These are phyloP conservation scores for Lachnellula suecica DNA, from an alignment of 2,329 filamentous ascomycete species.

Conservation along the genomic window DNA sequence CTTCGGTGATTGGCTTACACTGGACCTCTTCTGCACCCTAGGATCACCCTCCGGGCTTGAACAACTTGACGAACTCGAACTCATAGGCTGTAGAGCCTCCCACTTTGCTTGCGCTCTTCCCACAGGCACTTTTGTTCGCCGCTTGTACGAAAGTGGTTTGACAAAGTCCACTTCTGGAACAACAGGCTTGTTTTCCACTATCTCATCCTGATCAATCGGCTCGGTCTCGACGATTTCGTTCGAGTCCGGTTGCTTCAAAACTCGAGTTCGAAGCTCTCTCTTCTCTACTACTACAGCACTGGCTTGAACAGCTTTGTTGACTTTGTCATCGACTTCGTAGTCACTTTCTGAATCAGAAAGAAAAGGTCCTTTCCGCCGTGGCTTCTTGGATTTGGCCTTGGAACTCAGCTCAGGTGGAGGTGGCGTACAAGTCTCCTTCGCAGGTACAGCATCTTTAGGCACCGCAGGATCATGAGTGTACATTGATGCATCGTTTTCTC, in stretches of 20 bases:
- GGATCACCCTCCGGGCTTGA: neutral
- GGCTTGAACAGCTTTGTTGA: slow-evolving; percentile 11
- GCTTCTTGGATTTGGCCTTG: slow-evolving; percentile 30
- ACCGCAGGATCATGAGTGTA: neutral
- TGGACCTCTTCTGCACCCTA: slow-evolving; percentile 4
- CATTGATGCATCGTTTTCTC: slow-evolving; percentile 3
- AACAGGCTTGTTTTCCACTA: slow-evolving; percentile 18
- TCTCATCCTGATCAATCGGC: slow-evolving; percentile 14
- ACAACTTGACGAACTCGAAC: slow-evolving; percentile 9
- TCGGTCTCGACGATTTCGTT: slow-evolving; percentile 17
- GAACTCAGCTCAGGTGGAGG: slow-evolving; percentile 24
- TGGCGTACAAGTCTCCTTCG: slow-evolving; percentile 16
- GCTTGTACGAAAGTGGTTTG: slow-evolving; percentile 7
- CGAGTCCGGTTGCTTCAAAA: slow-evolving; percentile 12
- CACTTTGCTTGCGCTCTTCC: slow-evolving; percentile 28
- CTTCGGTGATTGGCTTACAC: slow-evolving; percentile 4
- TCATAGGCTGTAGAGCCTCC: slow-evolving; percentile 28
- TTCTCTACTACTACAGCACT: slow-evolving; percentile 19
- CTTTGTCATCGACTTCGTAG: slow-evolving; percentile 30
- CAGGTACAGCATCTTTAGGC: neutral
- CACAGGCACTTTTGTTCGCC: slow-evolving; percentile 22
- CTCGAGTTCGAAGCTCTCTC: slow-evolving; percentile 14
- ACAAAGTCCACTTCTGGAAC: slow-evolving; percentile 11
- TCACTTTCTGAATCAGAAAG: slow-evolving; percentile 68
- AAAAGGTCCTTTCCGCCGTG: slow-evolving; percentile 57